These are phyloP conservation scores for Suhomyces taliae DNA, from an alignment of 1,139 yeast genomes.

Conservation along the genomic window DNA sequence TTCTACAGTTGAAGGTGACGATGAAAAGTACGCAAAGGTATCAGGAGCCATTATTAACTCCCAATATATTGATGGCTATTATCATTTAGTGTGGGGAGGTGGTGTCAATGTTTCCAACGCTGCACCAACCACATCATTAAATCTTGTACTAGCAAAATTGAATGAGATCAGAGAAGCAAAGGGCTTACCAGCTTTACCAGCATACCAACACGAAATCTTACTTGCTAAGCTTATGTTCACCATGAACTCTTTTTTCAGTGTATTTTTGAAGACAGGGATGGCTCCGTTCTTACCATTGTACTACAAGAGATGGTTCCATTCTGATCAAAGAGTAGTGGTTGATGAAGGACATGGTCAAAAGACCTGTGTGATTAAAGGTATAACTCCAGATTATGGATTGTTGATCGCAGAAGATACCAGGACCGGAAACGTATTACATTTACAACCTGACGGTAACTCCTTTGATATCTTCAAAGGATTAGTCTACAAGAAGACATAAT, in stretches of 20 bases:
- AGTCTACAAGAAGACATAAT: constrained; percentile 58
- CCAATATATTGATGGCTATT: constrained; percentile 57
- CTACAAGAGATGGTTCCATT: constrained; percentile 85
- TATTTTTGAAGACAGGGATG: constrained; percentile 67
- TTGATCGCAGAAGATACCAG: constrained; percentile 70
- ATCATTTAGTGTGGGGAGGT: constrained; percentile 73
- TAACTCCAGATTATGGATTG: constrained; percentile 81
- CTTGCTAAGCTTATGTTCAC: constrained; percentile 68
- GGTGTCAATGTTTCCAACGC: constrained; percentile 83
- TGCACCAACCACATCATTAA: constrained; percentile 92
- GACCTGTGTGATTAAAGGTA: constrained; percentile 70
- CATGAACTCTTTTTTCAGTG: constrained; percentile 61
- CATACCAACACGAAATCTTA: constrained; percentile 59
- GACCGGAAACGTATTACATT: constrained; percentile 58
- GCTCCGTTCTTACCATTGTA: constrained; percentile 68
- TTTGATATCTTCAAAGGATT: constrained; percentile 93
- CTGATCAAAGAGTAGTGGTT: constrained; percentile 62
- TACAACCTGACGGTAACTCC: constrained; percentile 97
- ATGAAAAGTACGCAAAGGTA: constrained; percentile 65
- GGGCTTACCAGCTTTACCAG: constrained; percentile 48
- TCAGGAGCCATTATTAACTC: constrained; percentile 87
- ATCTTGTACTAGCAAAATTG: constrained; percentile 60
- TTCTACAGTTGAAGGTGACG: constrained; percentile 40
- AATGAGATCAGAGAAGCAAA: constrained; percentile 48
- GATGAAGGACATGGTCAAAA: constrained; percentile 43